Percentiles rank a stretch among this genome's conserved stretches.
Conservation (phyloP, 2,329 filamentous ascomycete species). For the Diplodia corticola region DNA sequence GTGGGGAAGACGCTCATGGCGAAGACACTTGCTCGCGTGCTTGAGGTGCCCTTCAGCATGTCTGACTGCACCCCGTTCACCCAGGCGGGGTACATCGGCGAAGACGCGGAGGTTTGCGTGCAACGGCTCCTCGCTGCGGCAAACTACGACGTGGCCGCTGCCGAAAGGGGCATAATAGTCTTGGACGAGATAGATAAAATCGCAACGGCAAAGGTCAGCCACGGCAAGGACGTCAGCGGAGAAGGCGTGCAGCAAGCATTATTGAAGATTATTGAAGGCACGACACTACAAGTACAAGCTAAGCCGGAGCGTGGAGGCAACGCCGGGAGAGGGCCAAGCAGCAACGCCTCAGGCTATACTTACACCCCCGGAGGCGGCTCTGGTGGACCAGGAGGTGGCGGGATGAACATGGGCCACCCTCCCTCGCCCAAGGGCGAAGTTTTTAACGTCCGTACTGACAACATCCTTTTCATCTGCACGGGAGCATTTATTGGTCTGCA, state of each 20-base stretch:
- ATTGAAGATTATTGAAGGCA: constrained; percentile 93
- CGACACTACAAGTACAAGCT: constrained; percentile 86
- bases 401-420: constrained; percentile 31
- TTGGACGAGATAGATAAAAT: constrained; percentile 98
- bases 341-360: constrained; percentile 26
- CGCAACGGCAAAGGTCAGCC: constrained; percentile 79
- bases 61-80: constrained; percentile 96
- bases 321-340: constrained; percentile 24
- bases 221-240: constrained; percentile 91
- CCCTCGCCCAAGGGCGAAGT: constrained; percentile 56
- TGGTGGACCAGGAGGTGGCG: constrained; percentile 25
- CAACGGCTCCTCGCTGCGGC: constrained; percentile 86
- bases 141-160: constrained; percentile 80
- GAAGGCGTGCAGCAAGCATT: constrained; percentile 96
- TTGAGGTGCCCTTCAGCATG: constrained; percentile 95
- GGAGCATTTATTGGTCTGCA: constrained; percentile 93
- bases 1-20: constrained; percentile 96
- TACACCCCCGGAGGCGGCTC: constrained; percentile 27
- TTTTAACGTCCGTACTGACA: constrained; percentile 83
- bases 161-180: constrained; percentile 91
- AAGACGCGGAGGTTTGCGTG: constrained; percentile 95
- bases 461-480: constrained; percentile 96
- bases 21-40: constrained; percentile 83
- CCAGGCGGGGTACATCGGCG: constrained; percentile 95
- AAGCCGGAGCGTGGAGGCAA: constrained; percentile 69